A percentile compares a stretch with the other conserved stretches of the same genome.
phyloP scores from a whole-genome alignment of 768 basidiomycete species.

The Kwoniella newhampshirensis region DNA sequence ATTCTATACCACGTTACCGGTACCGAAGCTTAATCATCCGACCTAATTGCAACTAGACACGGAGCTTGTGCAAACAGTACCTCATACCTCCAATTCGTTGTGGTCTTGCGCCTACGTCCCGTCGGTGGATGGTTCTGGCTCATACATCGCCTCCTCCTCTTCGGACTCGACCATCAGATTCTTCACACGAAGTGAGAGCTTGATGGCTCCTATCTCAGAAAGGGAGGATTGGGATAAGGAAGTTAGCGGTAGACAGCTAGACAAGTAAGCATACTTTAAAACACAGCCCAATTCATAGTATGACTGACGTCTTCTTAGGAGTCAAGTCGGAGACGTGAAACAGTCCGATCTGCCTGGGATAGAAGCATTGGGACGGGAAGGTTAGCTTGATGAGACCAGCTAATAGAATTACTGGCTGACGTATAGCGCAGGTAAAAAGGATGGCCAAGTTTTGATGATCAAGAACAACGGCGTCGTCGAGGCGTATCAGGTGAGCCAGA shows the following conservation, averaged over 20 bases:
- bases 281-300: not conserved
- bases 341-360: slow-evolving; percentile 81
- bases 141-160: slow-evolving; percentile 86
- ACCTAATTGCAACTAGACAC: slow-evolving; percentile 67
- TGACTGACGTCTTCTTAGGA: slow-evolving; percentile 49
- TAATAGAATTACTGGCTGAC: slow-evolving; percentile 5
- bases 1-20: slow-evolving; percentile 1
- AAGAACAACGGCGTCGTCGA: slow-evolving; percentile 76
- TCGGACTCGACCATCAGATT: slow-evolving; percentile 86
- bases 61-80: slow-evolving; percentile 80
- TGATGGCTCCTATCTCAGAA: slow-evolving; percentile 69
- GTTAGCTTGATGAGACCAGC: slow-evolving; percentile 55
- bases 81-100: slow-evolving; percentile 94
- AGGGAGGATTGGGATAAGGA: slow-evolving; percentile 57
- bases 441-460: slow-evolving; percentile 91
- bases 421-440: slow-evolving; percentile 68
- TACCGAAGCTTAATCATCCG: not conserved
- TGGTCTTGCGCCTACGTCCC: slow-evolving; percentile 88
- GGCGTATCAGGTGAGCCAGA: slow-evolving; percentile 73
- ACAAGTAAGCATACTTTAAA: slow-evolving; percentile 58
- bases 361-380: slow-evolving; percentile 74
- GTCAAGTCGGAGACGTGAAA: slow-evolving; percentile 89
- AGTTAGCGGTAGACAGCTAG: slow-evolving; percentile 74
- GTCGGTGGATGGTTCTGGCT: slow-evolving; percentile 56
- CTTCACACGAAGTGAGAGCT: slow-evolving; percentile 67